phyloP scores from a whole-genome alignment of 129 eudicot species.

The Erigeron canadensis region DNA sequence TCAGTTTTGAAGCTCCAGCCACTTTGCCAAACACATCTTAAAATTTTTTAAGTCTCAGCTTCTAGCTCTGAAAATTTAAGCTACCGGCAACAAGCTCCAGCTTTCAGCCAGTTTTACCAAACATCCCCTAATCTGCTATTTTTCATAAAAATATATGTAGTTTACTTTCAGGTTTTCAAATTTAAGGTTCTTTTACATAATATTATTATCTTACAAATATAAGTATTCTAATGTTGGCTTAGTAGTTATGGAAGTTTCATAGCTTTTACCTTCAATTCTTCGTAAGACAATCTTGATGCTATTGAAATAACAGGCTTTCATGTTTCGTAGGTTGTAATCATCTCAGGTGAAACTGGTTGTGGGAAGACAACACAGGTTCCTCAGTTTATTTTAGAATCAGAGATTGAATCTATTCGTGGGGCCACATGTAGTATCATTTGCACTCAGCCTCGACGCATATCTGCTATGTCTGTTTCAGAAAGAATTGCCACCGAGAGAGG shows the following conservation, averaged over 20 bases:
- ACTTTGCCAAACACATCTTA: no score
- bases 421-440: constrained; percentile 83
- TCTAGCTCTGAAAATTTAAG: no score
- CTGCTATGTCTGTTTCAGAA: constrained; percentile 97
- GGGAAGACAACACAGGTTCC: constrained; percentile 99
- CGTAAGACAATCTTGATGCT: constrained; percentile 14
- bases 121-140: no score
- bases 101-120: no score
- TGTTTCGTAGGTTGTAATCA: constrained; percentile 68
- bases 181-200: no score
- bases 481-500: constrained; percentile 96
- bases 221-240: constrained; percentile 7
- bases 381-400: constrained; percentile 88
- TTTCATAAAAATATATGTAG: no score
- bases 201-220: background rate
- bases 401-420: constrained; percentile 67
- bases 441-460: constrained; percentile 96
- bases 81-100: no score
- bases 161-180: background rate
- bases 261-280: background rate
- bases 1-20: no score
- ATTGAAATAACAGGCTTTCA: constrained; percentile 12
- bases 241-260: background rate
- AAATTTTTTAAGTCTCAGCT: no score
- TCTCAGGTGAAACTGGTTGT: constrained; percentile 99